A percentile compares a stretch with the other conserved stretches of the same genome.
Conservation (phyloP, 306 rosid genomes). For the Lathyrus sativus region DNA sequence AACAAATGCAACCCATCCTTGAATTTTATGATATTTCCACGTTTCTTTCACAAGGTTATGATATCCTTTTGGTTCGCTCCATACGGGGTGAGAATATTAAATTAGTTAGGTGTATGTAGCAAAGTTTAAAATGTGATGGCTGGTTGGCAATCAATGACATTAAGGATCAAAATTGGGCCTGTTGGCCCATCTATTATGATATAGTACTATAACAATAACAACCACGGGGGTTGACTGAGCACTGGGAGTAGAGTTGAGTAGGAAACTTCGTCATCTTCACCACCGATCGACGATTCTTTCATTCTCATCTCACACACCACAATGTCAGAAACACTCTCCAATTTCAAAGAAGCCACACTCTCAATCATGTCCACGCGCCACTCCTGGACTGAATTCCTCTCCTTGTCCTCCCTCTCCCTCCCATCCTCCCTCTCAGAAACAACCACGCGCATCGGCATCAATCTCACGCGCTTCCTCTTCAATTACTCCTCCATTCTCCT, state of each 20-base stretch:
- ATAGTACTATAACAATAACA: not conserved
- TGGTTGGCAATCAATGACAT: too few species aligned
- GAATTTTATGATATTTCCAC: too few species aligned
- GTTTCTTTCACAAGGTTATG: too few species aligned
- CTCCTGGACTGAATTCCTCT: constrained; percentile 56
- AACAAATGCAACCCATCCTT: too few species aligned
- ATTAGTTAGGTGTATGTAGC: not conserved
- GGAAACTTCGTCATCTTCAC: constrained; percentile 20
- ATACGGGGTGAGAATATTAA: not conserved
- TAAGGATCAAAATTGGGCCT: not conserved
- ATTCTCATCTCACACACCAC: not conserved
- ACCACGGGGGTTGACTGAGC: not conserved
- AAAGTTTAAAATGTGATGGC: not conserved
- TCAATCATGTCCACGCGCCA: constrained; percentile 52
- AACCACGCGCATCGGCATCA: constrained; percentile 54
- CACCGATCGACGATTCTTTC: not conserved
- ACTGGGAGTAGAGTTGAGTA: not conserved
- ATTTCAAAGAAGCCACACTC: constrained; percentile 45
- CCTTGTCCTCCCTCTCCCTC: constrained; percentile 47
- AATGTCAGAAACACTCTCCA: constrained; percentile 45
- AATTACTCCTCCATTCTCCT: constrained; percentile 54
- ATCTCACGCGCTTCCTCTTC: constrained; percentile 59
- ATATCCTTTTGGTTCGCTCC: too few species aligned
- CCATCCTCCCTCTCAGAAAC: constrained; percentile 55
- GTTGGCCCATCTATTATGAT: not conserved